Evolutionary conservation across 305 asterid species (phyloP), one percentile per base, ranked within the genome.

Genomic region (Fraxinus ornus): DNA sequence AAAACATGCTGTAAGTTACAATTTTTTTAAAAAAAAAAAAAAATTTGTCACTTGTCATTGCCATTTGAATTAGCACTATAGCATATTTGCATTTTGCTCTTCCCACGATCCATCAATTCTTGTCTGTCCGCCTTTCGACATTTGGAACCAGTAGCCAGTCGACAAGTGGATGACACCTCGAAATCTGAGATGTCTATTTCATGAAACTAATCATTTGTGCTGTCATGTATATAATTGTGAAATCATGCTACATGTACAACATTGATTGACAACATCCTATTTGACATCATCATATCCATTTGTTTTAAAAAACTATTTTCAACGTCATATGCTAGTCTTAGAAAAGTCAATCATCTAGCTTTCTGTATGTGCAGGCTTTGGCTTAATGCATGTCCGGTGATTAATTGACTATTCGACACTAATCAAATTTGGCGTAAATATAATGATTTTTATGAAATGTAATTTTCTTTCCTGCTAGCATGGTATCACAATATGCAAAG

Each of bases 41-140:
- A 33, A 32, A 37, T 68, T 76, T 13, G 79, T 76, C 39, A 12
- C 55, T 32, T 66, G 36, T 66, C 74, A 66, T 66, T 26, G 7
- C n/a, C 37, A 66, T 66, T 66, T 66, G 6, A 24, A 66, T 26
- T 66, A 26, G 13, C 70, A 64, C 15, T 10, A 2, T 41, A 12
- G 12, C 55, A 12, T 44, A 44, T 47, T 13, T 47, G 57, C 57
- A 13, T 47, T 78, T 85, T 39, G 80, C 74, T 84, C 47, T 78
- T 32, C 80, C 71, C 79, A 77, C 74, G 49, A 85, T 83, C 86
- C 85, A 81, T 82, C 79, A 39, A 64, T 36, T 81, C 7, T 80
- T 78, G 89, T 86, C 90, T 15, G 91, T 85, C 92, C 92, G 90
- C 90, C 92, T 90, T 84, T 77, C 4, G 13, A 78, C 83, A 85